Conservation (phyloP, 116 monocot genomes). For the Trichopus zeylanicus region DNA sequence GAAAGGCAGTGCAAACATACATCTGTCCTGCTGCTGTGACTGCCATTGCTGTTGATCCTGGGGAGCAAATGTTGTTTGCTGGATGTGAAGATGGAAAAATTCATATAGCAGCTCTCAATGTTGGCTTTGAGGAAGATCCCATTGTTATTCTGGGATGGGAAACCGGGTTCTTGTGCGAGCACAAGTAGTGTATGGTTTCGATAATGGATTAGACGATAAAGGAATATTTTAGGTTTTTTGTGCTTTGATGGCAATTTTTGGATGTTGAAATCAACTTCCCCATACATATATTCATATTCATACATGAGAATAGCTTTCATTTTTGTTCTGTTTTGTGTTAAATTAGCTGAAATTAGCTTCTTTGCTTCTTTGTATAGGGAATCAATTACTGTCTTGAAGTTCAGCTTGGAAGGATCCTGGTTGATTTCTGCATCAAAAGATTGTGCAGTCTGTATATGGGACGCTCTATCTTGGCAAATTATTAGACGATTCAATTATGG, state of each 20-base stretch:
- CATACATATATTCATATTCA: too few relatives aligned
- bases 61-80: conserved; percentile 20
- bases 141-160: conserved; percentile 9
- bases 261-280: too few relatives aligned
- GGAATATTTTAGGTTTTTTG: conserved; percentile 4
- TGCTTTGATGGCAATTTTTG: too few relatives aligned
- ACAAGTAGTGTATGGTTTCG: conserved; percentile 16
- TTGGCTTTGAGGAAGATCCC: conserved; percentile 12
- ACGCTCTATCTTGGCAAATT: conserved; percentile 12
- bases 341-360: not conserved
- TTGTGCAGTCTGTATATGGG: conserved; percentile 13
- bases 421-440: conserved; percentile 31
- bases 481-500: conserved; percentile 9
- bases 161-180: conserved; percentile 6
- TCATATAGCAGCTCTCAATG: conserved; percentile 5
- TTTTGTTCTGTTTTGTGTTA: not conserved
- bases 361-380: conserved; percentile 9
- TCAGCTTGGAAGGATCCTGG: conserved; percentile 9
- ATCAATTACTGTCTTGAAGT: conserved; percentile 19
- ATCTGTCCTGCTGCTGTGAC: conserved; percentile 13
- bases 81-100: conserved; percentile 21
- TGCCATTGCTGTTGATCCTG: conserved; percentile 11
- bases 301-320: too few relatives aligned
- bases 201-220: not conserved
- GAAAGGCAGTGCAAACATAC: conserved; percentile 11